Evolutionary conservation across 331 rosid genomes (phyloP).

Genomic region (Arachis monticola): DNA sequence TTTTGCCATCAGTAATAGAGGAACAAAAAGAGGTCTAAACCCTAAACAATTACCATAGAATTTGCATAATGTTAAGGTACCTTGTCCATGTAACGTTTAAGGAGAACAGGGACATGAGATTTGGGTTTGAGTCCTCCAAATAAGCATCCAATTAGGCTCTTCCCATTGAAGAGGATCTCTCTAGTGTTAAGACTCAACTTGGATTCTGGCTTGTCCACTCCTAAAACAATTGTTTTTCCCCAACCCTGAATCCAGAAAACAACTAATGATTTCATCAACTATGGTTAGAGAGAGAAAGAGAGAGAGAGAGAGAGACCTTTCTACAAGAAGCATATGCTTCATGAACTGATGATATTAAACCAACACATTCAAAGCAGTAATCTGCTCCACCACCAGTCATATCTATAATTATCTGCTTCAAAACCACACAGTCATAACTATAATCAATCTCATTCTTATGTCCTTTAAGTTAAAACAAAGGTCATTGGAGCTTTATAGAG

Average conservation of each 20-base stretch:
- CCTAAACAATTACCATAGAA: not conserved
- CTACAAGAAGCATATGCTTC: slow-evolving; percentile 85
- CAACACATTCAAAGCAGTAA: slow-evolving; percentile 90
- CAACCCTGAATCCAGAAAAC: slow-evolving; percentile 64
- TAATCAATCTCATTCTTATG: slow-evolving; percentile 7
- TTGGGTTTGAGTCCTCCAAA: slow-evolving; percentile 88
- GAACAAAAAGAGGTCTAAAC: no score
- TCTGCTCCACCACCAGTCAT: slow-evolving; percentile 84
- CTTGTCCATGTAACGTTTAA: slow-evolving; percentile 76
- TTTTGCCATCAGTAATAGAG: not conserved
- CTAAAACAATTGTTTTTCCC: slow-evolving; percentile 87
- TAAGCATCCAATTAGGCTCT: slow-evolving; percentile 65
- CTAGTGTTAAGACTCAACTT: not conserved
- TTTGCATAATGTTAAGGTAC: slow-evolving; percentile 36
- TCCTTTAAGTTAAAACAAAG: not conserved
- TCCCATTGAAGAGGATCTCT: slow-evolving; percentile 61
- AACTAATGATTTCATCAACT: slow-evolving; percentile 9
- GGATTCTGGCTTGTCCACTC: slow-evolving; percentile 72
- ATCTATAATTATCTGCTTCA: slow-evolving; percentile 60
- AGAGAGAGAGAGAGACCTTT: slow-evolving; percentile 48
- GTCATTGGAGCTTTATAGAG: not conserved
- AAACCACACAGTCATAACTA: not conserved
- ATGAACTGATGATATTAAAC: slow-evolving; percentile 66
- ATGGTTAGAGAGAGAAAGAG: no score
- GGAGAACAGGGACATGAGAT: slow-evolving; percentile 71